Evolutionary conservation across 2,329 filamentous ascomycete genomes (phyloP), one percentile per base, ranked within the genome.

Genomic region (Microdochium trichocladiopsis): DNA sequence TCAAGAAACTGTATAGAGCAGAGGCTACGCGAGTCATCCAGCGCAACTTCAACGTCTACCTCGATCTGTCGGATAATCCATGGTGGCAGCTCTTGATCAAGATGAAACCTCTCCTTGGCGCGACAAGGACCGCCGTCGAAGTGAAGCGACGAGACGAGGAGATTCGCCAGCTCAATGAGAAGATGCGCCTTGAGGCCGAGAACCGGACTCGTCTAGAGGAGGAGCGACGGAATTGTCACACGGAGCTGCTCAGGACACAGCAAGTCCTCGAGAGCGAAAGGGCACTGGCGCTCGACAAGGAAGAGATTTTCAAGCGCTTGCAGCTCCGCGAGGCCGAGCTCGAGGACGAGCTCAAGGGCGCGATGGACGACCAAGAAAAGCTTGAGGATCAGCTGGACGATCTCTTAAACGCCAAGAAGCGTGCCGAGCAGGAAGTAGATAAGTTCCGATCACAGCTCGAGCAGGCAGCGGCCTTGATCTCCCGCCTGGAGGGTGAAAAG

Each of bases 241-340:
- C 86, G 14, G 94, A 99, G 63, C 87, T 96, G 62, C 82, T 92
- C 59, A 85, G 88, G 28, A 89, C 97, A 48, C 92, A 96, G 66
- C 90, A 97, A 61, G 95, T 90, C 0, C 78, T 99, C 2, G 95
- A 99, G 68, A 96, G 92, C 58, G 95, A 99, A 69, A 84, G 94
- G 49, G 90, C 93, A n/a, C 77, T 99, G 43, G 94, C 94, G 1
- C 75, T 99, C 4, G 94, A 99, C 70, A 99, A 99, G 67, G 95
- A 99, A 66, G 94, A 99, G 63, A 99, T 99, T 55, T 99, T 97
- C 76, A 95, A 93, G 66, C 84, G 95, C n/a, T 77, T 99, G 22
- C 94, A 96, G 65, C 75, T 86, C 51, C 87, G 94, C n/a, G 94
- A 99, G 69, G 80, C 84, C 11, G 93, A 99, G 66, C 79, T 99